These are phyloP conservation scores for Talaromyces thailandensis DNA, from an alignment of 495 filamentous ascomycete species.

Conservation along the genomic window DNA sequence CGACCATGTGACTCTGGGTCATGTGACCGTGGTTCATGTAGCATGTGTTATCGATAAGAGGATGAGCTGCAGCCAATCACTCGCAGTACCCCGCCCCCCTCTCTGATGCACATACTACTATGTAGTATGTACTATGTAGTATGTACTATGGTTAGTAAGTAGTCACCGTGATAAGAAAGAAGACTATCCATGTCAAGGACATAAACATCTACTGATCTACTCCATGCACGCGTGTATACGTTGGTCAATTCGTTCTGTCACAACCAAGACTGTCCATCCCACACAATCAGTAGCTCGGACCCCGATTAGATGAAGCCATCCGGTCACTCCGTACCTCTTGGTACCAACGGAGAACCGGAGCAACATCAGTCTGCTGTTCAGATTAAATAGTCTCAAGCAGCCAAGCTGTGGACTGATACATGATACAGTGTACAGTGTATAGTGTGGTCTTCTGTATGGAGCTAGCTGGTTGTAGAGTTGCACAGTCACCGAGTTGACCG, in stretches of 20 bases:
- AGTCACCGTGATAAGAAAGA: too few relatives aligned
- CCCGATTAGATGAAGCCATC: background rate
- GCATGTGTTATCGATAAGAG: background rate
- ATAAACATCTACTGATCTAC: background rate
- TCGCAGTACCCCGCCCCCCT: background rate
- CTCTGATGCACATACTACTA: too few relatives aligned
- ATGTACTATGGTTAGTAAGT: too few relatives aligned
- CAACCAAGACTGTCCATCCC: background rate
- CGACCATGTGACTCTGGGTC: background rate
- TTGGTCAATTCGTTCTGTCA: background rate
- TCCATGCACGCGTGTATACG: background rate
- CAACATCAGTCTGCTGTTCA: background rate
- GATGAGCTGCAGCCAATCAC: background rate
- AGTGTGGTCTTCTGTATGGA: background rate
- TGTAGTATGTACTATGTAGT: too few relatives aligned
- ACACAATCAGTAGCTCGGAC: background rate
- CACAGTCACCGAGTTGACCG: constrained; percentile 1
- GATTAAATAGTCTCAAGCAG: background rate
- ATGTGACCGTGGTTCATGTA: background rate
- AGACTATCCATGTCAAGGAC: background rate
- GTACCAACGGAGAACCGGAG: background rate
- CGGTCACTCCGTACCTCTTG: background rate
- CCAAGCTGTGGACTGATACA: background rate
- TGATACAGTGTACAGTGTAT: background rate
- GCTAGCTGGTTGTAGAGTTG: background rate